phyloP scores from a whole-genome alignment of 345 rosid genomes.

The Acer yangbiense region DNA sequence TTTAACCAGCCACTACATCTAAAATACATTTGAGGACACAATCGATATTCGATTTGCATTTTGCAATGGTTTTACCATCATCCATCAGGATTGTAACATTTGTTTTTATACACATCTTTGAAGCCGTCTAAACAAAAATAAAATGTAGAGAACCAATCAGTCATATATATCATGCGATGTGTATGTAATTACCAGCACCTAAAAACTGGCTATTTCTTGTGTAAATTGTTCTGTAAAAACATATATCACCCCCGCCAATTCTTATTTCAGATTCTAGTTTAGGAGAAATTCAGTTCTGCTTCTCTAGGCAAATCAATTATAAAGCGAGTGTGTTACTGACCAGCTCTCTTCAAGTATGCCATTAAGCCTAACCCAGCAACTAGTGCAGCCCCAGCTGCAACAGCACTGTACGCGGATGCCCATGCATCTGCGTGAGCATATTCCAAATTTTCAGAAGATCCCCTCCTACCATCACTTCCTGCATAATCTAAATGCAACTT shows the following conservation, averaged over 20 bases:
- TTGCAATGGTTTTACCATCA: too few species aligned
- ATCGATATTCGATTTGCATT: too few species aligned
- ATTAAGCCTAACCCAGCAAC: slow-evolving; percentile 84
- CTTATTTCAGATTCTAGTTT: slow-evolving; percentile 13
- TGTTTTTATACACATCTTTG: slow-evolving; percentile 1
- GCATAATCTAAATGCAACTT: slow-evolving; percentile 86
- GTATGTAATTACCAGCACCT: not conserved
- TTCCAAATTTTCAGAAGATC: slow-evolving; percentile 53
- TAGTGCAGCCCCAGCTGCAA: slow-evolving; percentile 94
- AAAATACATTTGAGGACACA: too few species aligned
- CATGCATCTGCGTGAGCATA: slow-evolving; percentile 74
- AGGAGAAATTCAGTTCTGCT: slow-evolving; percentile 4
- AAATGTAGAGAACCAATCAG: not conserved
- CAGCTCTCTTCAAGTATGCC: slow-evolving; percentile 74
- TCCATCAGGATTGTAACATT: not conserved
- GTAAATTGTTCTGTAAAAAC: slow-evolving; percentile 9
- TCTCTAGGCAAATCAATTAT: slow-evolving; percentile 5
- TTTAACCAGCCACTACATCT: too few species aligned
- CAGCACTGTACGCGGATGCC: slow-evolving; percentile 84
- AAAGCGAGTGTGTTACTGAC: slow-evolving; percentile 29
- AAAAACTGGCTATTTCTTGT: slow-evolving; percentile 12
- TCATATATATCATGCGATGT: not conserved
- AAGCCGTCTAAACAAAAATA: not conserved
- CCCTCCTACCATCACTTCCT: slow-evolving; percentile 44
- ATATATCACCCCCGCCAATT: slow-evolving; percentile 4